Evolutionary conservation across 2,329 filamentous ascomycete species (phyloP), one percentile per base, ranked within the genome.

Genomic region (Reticulascus tulasneorum): DNA sequence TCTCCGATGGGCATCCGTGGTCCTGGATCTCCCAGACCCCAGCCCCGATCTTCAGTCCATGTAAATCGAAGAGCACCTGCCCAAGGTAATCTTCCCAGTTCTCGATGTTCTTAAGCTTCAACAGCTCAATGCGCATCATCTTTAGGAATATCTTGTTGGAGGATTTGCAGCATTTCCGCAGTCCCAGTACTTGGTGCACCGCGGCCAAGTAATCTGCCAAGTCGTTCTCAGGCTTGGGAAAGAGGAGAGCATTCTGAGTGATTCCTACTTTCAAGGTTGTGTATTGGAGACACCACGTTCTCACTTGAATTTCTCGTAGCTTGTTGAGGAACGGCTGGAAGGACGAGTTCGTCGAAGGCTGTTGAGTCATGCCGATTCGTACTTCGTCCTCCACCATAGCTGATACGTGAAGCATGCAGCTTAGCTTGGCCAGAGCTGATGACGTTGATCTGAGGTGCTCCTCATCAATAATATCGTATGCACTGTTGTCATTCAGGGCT

Each of bases 121-220:
- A 70, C 29, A 97, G 71, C 54, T 98, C 93, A 6, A 86, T 75
- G 38, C 90, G 91, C 67, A 93, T 84, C 59, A 96, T 77, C 54
- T 89, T 90, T 18, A 97, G 71, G 61, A 98, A 93, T 13, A 87
- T 78, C 54, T 93, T 91, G 55, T 89, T 87, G 1, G 87, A 86
- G 4, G 77, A 73, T 52, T 87, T 91, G 71, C 90, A 97, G 58
- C 84, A 86, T 44, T 84, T 84, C 41, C 93, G 84, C 33, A 90
- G 69, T 3, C 93, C 93, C 23, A 96, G 67, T 5, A 86, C 84
- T 53, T 88, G 81, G 54, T 98, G 93, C 6, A 95, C 76, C 9
- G 84, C 79, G 7, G 86, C 81, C 24, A 98, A 66, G 50, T 85
- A 89, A 41, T 88, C 82, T 17, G 91, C 83, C 25, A 87, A 67